Base-by-base conservation (phyloP, 805 yeast genomes). In the Saccharomyces kudriavzevii region DNA sequence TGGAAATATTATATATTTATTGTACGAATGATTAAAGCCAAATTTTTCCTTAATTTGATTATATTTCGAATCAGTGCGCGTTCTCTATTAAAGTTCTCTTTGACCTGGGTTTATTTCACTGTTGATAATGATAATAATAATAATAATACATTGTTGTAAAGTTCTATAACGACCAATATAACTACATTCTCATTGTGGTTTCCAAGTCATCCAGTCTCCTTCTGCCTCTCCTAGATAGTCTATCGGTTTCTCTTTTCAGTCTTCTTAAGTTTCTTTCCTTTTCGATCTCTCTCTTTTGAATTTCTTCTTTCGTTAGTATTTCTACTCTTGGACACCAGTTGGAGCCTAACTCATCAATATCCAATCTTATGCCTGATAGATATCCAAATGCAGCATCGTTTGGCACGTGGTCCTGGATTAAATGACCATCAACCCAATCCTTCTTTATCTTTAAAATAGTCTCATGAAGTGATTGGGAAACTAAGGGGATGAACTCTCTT, bases 221-320 rank as follows among this genome's bases (percentile, higher is more conserved):
- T 54, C 73, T 69, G 20, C 74, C 70, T 60, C 76, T 71, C 60
- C 75, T 70, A 10, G 64, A 57, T 46, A 68, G 54, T 45, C 79
- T 79, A 54, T 80, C 84, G 9, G 90, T 84, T 67, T 94, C 98
- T 71, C 99, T 82, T 75, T 95, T 92, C 66, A 91, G 77, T 66
- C 99, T 82, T 70, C 99, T 81, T 56, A 89, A 77, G 66, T 87
- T 90, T 69, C 98, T 80, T 62, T 91, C 97, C 64, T 95, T 83
- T 71, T 94, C 99, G 60, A 90, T 89, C 67, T 94, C 98, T 60
- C 98, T 80, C 71, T 86, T 85, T 66, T 92, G 97, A 54, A 94
- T 89, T 70, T 94, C 99, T 81, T 91, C 89, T 52, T 88, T 91
- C 1, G 94, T 83, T 55, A 94, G 77, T 13, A 82, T 81, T 69